Conservation (phyloP, 768 basidiomycete species). For the Lentinus brumalis region DNA sequence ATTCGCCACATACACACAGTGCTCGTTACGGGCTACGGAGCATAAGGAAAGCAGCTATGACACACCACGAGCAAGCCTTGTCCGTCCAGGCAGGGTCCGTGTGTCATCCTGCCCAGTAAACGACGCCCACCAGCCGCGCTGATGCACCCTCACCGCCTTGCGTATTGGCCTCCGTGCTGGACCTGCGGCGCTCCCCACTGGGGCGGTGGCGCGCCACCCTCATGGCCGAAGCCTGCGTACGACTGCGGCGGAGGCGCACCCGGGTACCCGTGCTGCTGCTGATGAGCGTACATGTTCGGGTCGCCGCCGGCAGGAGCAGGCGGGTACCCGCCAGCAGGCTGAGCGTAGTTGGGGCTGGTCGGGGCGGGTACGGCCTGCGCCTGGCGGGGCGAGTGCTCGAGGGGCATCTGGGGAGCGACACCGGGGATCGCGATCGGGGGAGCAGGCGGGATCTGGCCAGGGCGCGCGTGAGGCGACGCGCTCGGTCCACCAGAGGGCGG, state of each 20-base stretch:
- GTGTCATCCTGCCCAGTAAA: conserved; percentile 19
- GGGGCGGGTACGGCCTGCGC: conserved; percentile 12
- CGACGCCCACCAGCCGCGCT: conserved; percentile 4
- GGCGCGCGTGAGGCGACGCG: conserved; percentile 28
- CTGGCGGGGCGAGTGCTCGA: conserved; percentile 24
- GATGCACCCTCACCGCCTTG: conserved; percentile 19
- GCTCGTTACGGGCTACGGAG: conserved; percentile 5
- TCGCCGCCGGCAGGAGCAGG: conserved; percentile 15
- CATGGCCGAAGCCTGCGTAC: conserved; percentile 14
- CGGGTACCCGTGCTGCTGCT: conserved; percentile 15
- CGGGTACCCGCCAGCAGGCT: conserved; percentile 12
- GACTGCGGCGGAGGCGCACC: conserved; percentile 14
- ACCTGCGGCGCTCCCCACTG: conserved; percentile 29
- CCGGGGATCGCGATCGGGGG: conserved; percentile 23
- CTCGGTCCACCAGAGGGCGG: conserved; percentile 12
- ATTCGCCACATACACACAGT: conserved; percentile 7
- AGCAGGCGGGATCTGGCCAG: conserved; percentile 21
- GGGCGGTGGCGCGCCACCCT: conserved; percentile 19
- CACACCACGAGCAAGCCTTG: conserved; percentile 19
- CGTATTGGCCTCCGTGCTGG: conserved; percentile 31
- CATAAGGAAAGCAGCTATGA: conserved; percentile 8
- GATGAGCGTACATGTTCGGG: conserved; percentile 22
- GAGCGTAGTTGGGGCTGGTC: conserved; percentile 24
- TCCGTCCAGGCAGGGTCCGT: conserved; percentile 21
- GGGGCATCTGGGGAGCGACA: conserved; percentile 22